Conservation (phyloP, 2,329 filamentous ascomycete genomes). For the Ceratocystiopsis sp. region DNA sequence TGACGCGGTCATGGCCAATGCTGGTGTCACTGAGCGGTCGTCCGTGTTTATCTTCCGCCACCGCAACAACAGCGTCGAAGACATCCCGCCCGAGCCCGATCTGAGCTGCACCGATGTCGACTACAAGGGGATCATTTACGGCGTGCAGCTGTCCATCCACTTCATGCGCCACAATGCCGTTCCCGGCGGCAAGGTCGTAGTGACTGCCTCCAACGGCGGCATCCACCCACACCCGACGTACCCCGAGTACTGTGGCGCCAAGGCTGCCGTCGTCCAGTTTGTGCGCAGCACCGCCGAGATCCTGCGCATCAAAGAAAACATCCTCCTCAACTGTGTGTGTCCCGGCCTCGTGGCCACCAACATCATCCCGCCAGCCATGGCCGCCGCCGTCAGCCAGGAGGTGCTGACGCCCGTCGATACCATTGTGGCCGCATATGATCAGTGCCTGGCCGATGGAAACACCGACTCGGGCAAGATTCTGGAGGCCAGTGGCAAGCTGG, state of each 20-base stretch:
- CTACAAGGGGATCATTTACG: slow-evolving; percentile 33
- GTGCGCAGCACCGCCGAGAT: slow-evolving; percentile 21
- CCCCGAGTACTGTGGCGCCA: slow-evolving; percentile 33
- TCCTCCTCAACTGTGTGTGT: slow-evolving; percentile 29
- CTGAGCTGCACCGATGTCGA: slow-evolving; percentile 28
- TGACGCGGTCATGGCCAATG: slow-evolving; percentile 31
- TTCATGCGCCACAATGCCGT: slow-evolving; percentile 32
- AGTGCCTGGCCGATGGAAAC: slow-evolving; percentile 25
- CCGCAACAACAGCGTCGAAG: slow-evolving; percentile 2
- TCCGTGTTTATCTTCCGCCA: slow-evolving; percentile 23
- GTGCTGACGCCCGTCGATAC: slow-evolving; percentile 24
- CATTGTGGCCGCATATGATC: slow-evolving; percentile 26
- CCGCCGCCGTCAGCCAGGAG: slow-evolving; percentile 21
- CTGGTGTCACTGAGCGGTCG: slow-evolving; percentile 28
- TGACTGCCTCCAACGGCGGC: slow-evolving; percentile 16
- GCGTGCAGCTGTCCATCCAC: slow-evolving; percentile 29
- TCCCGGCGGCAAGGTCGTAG: slow-evolving; percentile 5
- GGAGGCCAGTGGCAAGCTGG: slow-evolving; percentile 5
- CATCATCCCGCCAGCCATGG: slow-evolving; percentile 26
- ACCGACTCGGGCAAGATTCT: slow-evolving; percentile 4
- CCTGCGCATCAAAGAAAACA: slow-evolving; percentile 27
- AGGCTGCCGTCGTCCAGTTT: slow-evolving; percentile 27
- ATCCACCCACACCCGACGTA: slow-evolving; percentile 25
- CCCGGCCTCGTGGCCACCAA: slow-evolving; percentile 29
- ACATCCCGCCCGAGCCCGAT: slow-evolving; percentile 21